Percentiles rank a stretch among this genome's conserved stretches.
Conservation (phyloP, 1,284 basidiomycete species). For the Ceratobasidium papillatum region DNA sequence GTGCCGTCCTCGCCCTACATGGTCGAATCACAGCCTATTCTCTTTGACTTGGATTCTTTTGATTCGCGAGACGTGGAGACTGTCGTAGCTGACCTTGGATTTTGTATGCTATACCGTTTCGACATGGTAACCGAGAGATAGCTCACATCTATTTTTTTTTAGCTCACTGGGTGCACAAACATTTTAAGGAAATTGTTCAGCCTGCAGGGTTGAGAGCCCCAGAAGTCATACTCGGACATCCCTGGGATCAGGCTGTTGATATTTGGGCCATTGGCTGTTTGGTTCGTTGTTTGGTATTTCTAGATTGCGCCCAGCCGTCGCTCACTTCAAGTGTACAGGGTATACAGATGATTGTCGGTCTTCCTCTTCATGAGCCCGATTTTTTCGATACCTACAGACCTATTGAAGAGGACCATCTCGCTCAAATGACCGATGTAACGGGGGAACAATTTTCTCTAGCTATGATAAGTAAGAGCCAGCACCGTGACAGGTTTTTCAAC, state of each 20-base stretch:
- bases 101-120: neutral
- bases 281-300: neutral
- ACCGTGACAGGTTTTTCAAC: slow-evolving; percentile 3
- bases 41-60: neutral
- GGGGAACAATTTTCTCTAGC: neutral
- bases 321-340: neutral
- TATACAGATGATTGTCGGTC: neutral
- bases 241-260: neutral
- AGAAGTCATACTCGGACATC: slow-evolving; percentile 1
- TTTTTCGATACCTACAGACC: neutral
- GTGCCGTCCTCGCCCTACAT: neutral
- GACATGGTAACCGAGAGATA: too few species aligned
- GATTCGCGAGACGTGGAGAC: neutral
- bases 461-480: neutral
- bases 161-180: slow-evolving; percentile 1
- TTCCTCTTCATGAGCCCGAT: neutral
- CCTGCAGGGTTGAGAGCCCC: neutral
- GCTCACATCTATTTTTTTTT: too few species aligned
- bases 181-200: neutral
- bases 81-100: neutral
- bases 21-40: neutral
- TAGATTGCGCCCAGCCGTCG: neutral
- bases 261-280: slow-evolving; percentile 7
- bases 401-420: neutral
- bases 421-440: neutral